A percentile compares a stretch with the other conserved stretches of the same genome.
Conservation (phyloP, 441 rosid species). For the Populus hybrid region DNA sequence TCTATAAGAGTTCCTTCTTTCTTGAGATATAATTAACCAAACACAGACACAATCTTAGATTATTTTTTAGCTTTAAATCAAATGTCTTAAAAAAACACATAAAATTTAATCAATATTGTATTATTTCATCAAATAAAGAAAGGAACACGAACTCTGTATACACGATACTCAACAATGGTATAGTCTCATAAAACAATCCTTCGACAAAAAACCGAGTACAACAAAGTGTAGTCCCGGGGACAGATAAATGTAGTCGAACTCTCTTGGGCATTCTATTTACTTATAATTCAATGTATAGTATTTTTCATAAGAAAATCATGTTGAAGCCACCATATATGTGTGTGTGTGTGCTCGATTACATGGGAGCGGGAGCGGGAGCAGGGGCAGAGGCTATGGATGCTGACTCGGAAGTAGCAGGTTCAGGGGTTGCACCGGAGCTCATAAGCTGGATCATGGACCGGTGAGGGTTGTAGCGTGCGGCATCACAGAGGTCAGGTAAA, state of each 20-base stretch:
- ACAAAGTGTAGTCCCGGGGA: too few relatives aligned
- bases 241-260: background rate
- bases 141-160: background rate
- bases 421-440: constrained; percentile 59
- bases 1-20: too few relatives aligned
- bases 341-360: background rate
- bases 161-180: too few relatives aligned
- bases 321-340: background rate
- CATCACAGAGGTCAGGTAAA: constrained; percentile 72
- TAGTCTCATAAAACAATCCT: too few relatives aligned
- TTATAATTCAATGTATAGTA: background rate
- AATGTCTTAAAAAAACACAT: background rate
- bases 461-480: constrained; percentile 53
- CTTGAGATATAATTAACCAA: too few relatives aligned
- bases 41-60: too few relatives aligned
- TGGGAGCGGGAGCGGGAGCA: constrained; percentile 20
- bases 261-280: background rate
- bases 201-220: too few relatives aligned
- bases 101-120: too few relatives aligned
- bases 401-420: constrained; percentile 23
- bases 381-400: background rate
- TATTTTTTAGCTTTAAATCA: background rate
- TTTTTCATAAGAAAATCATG: background rate
- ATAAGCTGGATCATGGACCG: constrained; percentile 64
- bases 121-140: background rate